Conservation (phyloP, 441 rosid genomes). For the Theobroma grandiflorum region DNA sequence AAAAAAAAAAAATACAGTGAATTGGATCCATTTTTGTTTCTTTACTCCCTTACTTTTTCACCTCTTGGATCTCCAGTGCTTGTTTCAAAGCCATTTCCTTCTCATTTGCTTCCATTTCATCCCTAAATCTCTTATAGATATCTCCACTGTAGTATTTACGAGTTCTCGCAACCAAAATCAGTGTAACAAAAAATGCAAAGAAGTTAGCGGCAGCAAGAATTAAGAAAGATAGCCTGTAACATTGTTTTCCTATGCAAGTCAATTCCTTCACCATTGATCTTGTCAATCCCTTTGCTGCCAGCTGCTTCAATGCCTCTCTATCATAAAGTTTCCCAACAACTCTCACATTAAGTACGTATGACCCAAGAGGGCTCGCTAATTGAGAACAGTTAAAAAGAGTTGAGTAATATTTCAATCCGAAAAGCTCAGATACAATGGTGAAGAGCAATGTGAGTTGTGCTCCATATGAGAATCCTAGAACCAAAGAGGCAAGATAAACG, state of each 20-base stretch:
- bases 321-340: slow-evolving; percentile 41
- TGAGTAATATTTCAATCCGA: slow-evolving; percentile 45
- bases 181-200: slow-evolving; percentile 24
- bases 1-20: background rate
- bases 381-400: slow-evolving; percentile 44
- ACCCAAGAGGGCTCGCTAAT: slow-evolving; percentile 43
- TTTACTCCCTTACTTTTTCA: background rate
- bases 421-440: slow-evolving; percentile 45
- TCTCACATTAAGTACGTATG: slow-evolving; percentile 35
- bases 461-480: slow-evolving; percentile 42
- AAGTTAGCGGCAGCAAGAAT: slow-evolving; percentile 32
- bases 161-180: slow-evolving; percentile 42
- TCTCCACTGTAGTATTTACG: slow-evolving; percentile 36
- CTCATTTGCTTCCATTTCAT: slow-evolving; percentile 28
- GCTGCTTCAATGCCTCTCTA: slow-evolving; percentile 38
- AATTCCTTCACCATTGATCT: slow-evolving; percentile 34
- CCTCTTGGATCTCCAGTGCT: background rate
- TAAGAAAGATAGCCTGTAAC: slow-evolving; percentile 37
- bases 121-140: slow-evolving; percentile 42
- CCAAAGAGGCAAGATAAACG: slow-evolving; percentile 38
- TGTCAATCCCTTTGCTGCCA: slow-evolving; percentile 31
- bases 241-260: slow-evolving; percentile 39
- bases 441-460: slow-evolving; percentile 40
- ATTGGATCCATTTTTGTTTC: background rate
- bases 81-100: slow-evolving; percentile 24